phyloP scores from a whole-genome alignment of 1,139 yeast genomes.

The Nadsonia commutata region DNA sequence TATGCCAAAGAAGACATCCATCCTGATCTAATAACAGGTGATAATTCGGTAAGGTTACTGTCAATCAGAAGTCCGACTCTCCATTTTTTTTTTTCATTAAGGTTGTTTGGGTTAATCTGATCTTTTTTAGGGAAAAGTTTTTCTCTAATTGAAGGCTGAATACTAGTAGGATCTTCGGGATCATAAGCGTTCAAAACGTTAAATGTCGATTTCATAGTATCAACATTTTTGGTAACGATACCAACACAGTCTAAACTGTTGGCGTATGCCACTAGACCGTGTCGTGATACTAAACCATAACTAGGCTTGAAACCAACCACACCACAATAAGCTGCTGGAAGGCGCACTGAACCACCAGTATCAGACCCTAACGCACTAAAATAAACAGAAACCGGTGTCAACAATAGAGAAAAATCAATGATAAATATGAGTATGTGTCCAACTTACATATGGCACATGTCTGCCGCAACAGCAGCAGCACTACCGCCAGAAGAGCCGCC shows the following conservation, averaged over 20 bases:
- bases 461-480: constrained; percentile 79
- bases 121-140: constrained; percentile 9
- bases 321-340: constrained; percentile 83
- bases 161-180: constrained; percentile 65
- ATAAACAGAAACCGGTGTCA: too few species aligned
- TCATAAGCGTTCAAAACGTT: constrained; percentile 46
- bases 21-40: constrained; percentile 29
- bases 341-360: constrained; percentile 90
- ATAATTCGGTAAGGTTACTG: constrained; percentile 41
- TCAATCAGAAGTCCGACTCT: constrained; percentile 62
- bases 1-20: constrained; percentile 34
- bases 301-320: constrained; percentile 82
- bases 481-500: constrained; percentile 98
- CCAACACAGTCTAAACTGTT: constrained; percentile 95
- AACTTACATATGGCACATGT: constrained; percentile 35
- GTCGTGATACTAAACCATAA: constrained; percentile 78
- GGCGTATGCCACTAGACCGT: constrained; percentile 89
- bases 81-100: constrained; percentile 16
- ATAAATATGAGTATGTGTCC: too few species aligned
- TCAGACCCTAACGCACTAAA: constrained; percentile 64
- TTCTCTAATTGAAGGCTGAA: constrained; percentile 24
- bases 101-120: constrained; percentile 8
- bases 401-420: too few species aligned
- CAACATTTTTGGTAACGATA: constrained; percentile 40
- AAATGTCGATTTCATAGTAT: constrained; percentile 35